These are phyloP conservation scores for Gossypium mustelinum DNA, from an alignment of 345 rosid genomes.

Conservation along the genomic window DNA sequence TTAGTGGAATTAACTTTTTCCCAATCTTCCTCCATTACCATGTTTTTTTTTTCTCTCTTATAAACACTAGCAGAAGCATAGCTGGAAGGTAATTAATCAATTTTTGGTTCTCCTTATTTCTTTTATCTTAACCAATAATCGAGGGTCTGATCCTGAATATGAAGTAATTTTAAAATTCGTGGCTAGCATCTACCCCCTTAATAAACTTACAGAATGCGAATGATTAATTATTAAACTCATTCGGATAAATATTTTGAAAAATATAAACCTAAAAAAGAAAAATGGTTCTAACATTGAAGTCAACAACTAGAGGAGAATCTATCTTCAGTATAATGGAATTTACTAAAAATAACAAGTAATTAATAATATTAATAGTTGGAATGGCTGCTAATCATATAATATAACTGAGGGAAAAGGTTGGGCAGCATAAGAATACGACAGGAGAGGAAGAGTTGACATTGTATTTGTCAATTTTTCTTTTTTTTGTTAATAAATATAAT, in stretches of 20 bases:
- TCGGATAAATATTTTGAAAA: no score
- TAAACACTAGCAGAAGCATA: no score
- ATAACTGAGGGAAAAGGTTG: background rate
- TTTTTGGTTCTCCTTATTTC: no score
- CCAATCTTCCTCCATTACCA: no score
- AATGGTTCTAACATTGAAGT: background rate
- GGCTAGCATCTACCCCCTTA: accelerated
- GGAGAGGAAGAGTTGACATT: background rate
- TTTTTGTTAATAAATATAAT: background rate
- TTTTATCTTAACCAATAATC: no score
- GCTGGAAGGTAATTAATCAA: no score
- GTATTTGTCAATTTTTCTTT: background rate
- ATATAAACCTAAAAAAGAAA: no score
- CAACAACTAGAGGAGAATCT: background rate
- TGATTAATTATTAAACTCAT: accelerated
- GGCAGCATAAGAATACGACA: background rate
- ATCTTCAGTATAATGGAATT: background rate
- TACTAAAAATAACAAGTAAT: background rate
- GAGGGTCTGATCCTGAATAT: accelerated
- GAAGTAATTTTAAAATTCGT: accelerated
- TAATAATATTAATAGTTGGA: background rate
- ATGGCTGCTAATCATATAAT: background rate
- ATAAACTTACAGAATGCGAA: accelerated
- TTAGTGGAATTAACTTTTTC: no score
- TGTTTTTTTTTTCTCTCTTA: no score